A percentile compares a stretch with the other conserved stretches of the same genome.
These are phyloP conservation scores for Pichia inconspicua DNA, from an alignment of 1,139 yeast species.

Conservation along the genomic window DNA sequence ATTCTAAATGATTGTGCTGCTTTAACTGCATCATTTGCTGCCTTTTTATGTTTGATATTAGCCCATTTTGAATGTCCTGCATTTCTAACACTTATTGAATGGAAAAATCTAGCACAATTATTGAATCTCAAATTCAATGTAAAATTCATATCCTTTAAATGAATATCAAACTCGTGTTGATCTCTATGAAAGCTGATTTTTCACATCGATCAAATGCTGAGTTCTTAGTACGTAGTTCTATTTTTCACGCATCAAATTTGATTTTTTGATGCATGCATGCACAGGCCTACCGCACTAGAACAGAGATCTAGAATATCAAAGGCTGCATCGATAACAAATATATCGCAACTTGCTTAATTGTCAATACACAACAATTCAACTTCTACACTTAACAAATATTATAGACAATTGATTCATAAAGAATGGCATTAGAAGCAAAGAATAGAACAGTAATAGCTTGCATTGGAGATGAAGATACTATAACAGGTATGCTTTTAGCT, in stretches of 20 bases:
- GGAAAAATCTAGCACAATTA: slow-evolving; percentile 2
- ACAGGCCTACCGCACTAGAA: background rate
- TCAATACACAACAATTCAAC: too few species aligned
- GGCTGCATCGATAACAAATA: background rate
- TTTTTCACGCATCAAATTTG: background rate
- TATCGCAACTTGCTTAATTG: too few species aligned
- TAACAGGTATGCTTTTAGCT: slow-evolving; percentile 90
- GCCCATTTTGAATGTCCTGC: slow-evolving; percentile 96
- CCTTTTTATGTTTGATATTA: slow-evolving; percentile 87
- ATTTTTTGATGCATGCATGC: background rate
- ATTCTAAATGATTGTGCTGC: slow-evolving; percentile 64
- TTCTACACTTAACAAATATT: background rate
- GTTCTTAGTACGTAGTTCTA: too few species aligned
- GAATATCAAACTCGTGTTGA: too few species aligned
- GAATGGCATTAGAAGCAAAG: slow-evolving; percentile 22
- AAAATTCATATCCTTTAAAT: background rate
- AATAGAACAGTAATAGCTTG: slow-evolving; percentile 81
- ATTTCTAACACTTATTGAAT: slow-evolving; percentile 10
- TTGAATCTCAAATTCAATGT: background rate
- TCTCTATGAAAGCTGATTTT: too few species aligned
- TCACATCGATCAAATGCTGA: too few species aligned
- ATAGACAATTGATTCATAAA: background rate
- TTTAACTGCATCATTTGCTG: slow-evolving; percentile 78
- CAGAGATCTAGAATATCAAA: background rate
- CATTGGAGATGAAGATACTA: slow-evolving; percentile 95